These are phyloP conservation scores for Crithidia fasciculata DNA, from an alignment of 208 protist species.

Conservation along the genomic window DNA sequence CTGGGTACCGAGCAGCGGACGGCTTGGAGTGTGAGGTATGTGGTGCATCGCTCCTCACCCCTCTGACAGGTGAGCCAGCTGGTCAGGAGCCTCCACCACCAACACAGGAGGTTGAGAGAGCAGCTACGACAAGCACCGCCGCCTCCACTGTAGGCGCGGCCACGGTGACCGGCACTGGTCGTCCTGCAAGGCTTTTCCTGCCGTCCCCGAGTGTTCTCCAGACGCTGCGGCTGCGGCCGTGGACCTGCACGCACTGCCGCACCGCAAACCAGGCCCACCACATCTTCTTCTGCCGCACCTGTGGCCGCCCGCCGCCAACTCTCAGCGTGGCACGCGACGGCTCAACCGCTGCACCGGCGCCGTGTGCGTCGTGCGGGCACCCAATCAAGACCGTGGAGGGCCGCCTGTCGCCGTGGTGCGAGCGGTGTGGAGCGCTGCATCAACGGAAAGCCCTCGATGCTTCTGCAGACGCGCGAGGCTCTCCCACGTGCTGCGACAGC, in stretches of 20 bases:
- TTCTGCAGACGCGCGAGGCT: neutral
- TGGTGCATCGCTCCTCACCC: neutral
- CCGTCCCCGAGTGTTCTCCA: conserved; percentile 15
- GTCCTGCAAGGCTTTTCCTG: conserved; percentile 14
- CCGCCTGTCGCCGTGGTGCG: conserved; percentile 47
- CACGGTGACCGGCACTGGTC: conserved; percentile 26
- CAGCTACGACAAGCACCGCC: neutral
- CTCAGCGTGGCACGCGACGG: neutral
- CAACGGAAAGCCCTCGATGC: neutral
- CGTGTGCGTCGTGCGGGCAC: conserved; percentile 21
- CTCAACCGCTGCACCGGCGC: neutral
- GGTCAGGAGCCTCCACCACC: too few species aligned
- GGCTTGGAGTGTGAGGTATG: conserved; percentile 31
- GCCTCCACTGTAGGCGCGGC: neutral
- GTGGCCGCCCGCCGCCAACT: conserved; percentile 14
- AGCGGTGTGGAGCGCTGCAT: conserved; percentile 27
- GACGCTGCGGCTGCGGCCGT: conserved; percentile 59
- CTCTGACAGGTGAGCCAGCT: too few species aligned
- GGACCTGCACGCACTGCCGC: conserved; percentile 69
- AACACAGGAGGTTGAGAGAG: neutral
- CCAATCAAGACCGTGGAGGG: conserved; percentile 24
- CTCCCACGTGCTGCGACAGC: neutral
- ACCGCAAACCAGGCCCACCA: conserved; percentile 60
- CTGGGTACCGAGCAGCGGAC: conserved; percentile 7
- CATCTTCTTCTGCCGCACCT: conserved; percentile 62